Base-by-base conservation (phyloP, 805 yeast genomes). In the Teunomyces pallodes region DNA sequence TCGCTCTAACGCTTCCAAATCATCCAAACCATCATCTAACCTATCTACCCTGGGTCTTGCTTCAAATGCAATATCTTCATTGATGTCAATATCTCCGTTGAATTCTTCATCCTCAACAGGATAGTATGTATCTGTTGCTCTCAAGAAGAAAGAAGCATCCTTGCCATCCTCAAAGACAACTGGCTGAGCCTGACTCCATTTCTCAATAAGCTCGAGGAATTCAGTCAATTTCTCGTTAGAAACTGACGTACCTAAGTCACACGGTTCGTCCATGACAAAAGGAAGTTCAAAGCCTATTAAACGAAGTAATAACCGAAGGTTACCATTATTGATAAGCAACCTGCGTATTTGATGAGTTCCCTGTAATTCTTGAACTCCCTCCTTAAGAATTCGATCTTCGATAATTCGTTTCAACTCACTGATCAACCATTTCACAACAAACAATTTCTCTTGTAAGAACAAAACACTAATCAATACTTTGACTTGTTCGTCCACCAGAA, bases 391-490 rank as follows among this genome's bases (percentile, higher is more conserved):
- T 38, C 71, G 62, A 3, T 44, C 54, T 6, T 59, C 59, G 1
- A 63, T 53, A 7, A 75, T 56, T 9, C 61, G 52, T 36, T 62
- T 66, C 33, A 81, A 53, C 16, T 70, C 75, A 4, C 61, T 56
- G 3, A 67, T 58, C 12, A 82, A 50, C 74, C 79, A 74, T n/a
- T 72, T 71, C 12, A 85, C 58, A 4, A 75, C 55, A 0, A 64
- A 61, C 30, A 58, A 59, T 50, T 75, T 74, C 16, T 75, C 82
- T 48, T 74, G 73, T 46, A 71, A 73, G 36, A 73, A 60, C 42
- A 83, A 58, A 6, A 78, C 72, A 24, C 81, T 77, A 4, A 82
- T 77, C 36, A 81, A 55, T 13, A 82, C 69, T 26, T 80, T 76
- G 13, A 78, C 60, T 48, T 80, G 75, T 43, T 77, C 80, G 36